Conservation (phyloP, 1,139 yeast genomes). For the Arxiozyma bovina region DNA sequence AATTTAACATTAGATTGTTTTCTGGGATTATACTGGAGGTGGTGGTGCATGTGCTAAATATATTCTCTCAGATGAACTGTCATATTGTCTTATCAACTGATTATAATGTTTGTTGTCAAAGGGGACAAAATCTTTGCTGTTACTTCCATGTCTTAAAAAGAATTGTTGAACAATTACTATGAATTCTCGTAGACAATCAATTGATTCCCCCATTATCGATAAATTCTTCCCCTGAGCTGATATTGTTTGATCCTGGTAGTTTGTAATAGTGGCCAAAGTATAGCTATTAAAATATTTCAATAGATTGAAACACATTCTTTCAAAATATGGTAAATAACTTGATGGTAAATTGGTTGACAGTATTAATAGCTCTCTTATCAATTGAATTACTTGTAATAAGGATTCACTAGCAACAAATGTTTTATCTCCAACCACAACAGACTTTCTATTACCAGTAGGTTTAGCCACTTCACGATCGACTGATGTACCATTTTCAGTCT, state of each 20-base stretch:
- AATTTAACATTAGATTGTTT: too few species aligned
- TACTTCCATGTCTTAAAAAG: slow-evolving; percentile 19
- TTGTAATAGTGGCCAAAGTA: slow-evolving; percentile 27
- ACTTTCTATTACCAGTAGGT: slow-evolving; percentile 31
- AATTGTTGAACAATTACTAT: slow-evolving; percentile 26
- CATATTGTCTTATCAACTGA: slow-evolving; percentile 19
- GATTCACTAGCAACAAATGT: slow-evolving; percentile 37
- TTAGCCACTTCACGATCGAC: not conserved
- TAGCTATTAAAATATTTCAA: slow-evolving; percentile 28
- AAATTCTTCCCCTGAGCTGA: slow-evolving; percentile 31
- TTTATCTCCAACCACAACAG: slow-evolving; percentile 36
- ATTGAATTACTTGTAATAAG: slow-evolving; percentile 24
- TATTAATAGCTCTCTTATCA: slow-evolving; percentile 28
- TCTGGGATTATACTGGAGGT: slow-evolving; percentile 15
- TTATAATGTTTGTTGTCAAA: slow-evolving; percentile 16
- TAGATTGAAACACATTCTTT: slow-evolving; percentile 27
- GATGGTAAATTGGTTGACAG: slow-evolving; percentile 29
- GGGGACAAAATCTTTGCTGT: not conserved
- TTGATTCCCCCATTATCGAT: slow-evolving; percentile 35
- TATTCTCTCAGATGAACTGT: slow-evolving; percentile 23
- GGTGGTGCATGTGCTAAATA: slow-evolving; percentile 29
- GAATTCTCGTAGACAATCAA: slow-evolving; percentile 34
- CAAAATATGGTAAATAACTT: slow-evolving; percentile 25
- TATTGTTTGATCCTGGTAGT: slow-evolving; percentile 13
- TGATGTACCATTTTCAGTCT: not conserved